These are phyloP conservation scores for Herpotrichia juniperi DNA, from an alignment of 2,329 filamentous ascomycete genomes.

Conservation along the genomic window DNA sequence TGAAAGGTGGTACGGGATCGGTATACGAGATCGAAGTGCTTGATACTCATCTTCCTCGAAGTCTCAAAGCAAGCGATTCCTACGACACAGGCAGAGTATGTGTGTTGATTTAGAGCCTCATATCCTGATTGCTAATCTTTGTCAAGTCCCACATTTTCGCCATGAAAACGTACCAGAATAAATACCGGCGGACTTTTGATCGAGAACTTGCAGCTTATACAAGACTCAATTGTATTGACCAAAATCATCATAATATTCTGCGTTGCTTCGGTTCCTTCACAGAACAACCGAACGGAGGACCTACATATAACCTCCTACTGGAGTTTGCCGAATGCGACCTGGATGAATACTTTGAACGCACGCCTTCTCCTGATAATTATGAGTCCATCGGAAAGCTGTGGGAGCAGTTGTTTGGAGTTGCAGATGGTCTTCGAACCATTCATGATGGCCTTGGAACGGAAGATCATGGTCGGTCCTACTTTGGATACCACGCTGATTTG, in stretches of 20 bases:
- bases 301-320: slow-evolving; percentile 41
- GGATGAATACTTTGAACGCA: slow-evolving; percentile 34
- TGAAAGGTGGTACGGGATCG: slow-evolving; percentile 33
- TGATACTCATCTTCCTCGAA: slow-evolving; percentile 4
- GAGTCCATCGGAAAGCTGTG: slow-evolving; percentile 39
- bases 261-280: slow-evolving; percentile 36
- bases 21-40: slow-evolving; percentile 22
- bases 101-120: background rate
- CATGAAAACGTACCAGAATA: slow-evolving; percentile 31
- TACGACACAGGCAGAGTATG: slow-evolving; percentile 13
- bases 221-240: slow-evolving; percentile 20
- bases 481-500: slow-evolving; percentile 50
- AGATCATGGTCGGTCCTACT: background rate
- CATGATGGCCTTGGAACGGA: slow-evolving; percentile 23
- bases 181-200: slow-evolving; percentile 25
- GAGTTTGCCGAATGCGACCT: slow-evolving; percentile 46
- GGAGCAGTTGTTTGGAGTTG: slow-evolving; percentile 38
- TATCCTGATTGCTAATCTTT: background rate
- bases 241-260: slow-evolving; percentile 27
- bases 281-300: background rate
- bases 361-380: slow-evolving; percentile 27
- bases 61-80: slow-evolving; percentile 14
- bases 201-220: slow-evolving; percentile 38
- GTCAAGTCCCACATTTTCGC: slow-evolving; percentile 33
- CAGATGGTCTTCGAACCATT: slow-evolving; percentile 30